phyloP scores from a whole-genome alignment of 495 filamentous ascomycete genomes.

The Tuber microsphaerosporum region DNA sequence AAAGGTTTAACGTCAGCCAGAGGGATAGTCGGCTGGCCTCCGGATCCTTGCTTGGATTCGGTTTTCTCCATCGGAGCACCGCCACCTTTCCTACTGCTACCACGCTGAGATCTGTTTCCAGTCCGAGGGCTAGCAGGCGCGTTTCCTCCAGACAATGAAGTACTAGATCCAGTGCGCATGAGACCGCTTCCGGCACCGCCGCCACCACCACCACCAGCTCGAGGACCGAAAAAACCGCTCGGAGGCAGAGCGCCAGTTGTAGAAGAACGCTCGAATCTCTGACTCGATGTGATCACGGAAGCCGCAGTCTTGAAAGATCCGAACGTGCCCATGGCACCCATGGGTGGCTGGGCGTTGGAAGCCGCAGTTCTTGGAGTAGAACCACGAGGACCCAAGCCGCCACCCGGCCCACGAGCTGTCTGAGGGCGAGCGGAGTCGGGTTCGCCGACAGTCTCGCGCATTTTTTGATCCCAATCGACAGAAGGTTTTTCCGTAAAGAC shows the following conservation, averaged over 20 bases:
- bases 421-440: slow-evolving; percentile 58
- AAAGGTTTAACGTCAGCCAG: slow-evolving; percentile 83
- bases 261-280: slow-evolving; percentile 28
- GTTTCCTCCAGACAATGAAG: slow-evolving; percentile 45
- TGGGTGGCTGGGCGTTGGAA: slow-evolving; percentile 44
- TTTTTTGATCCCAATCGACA: slow-evolving; percentile 74
- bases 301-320: slow-evolving; percentile 43
- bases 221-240: slow-evolving; percentile 47
- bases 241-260: slow-evolving; percentile 25
- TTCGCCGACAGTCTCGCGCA: slow-evolving; percentile 71
- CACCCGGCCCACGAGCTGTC: slow-evolving; percentile 62
- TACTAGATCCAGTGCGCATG: slow-evolving; percentile 53
- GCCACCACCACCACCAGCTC: slow-evolving; percentile 46
- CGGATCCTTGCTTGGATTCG: slow-evolving; percentile 54
- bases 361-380: slow-evolving; percentile 46
- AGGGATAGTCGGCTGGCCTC: slow-evolving; percentile 74
- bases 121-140: slow-evolving; percentile 53
- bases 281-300: slow-evolving; percentile 32
- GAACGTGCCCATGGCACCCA: slow-evolving; percentile 66
- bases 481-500: slow-evolving; percentile 95
- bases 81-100: slow-evolving; percentile 56
- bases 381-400: slow-evolving; percentile 47
- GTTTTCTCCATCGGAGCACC: slow-evolving; percentile 47
- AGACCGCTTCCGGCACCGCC: slow-evolving; percentile 47
- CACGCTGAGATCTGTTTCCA: slow-evolving; percentile 51